Percentiles rank a stretch among this genome's conserved stretches.
Evolutionary conservation across 345 rosid genomes (phyloP).

Genomic region (Arabis alpina): DNA sequence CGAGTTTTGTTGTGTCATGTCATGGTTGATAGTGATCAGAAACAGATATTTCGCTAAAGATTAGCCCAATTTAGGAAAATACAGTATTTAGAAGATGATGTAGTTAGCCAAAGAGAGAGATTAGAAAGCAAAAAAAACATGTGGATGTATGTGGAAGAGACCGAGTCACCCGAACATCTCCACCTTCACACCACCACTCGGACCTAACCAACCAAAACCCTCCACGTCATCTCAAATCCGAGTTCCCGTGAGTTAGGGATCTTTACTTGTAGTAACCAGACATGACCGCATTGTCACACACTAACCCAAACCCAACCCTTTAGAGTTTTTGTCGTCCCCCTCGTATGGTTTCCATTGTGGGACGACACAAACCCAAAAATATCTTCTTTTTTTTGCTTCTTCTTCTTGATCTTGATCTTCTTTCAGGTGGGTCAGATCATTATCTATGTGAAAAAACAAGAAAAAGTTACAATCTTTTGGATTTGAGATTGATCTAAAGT

Average conservation of each 20-base stretch:
- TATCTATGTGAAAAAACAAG: background rate
- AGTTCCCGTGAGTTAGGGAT: constrained; percentile 44
- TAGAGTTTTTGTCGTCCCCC: constrained; percentile 40
- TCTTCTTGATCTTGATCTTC: constrained; percentile 27
- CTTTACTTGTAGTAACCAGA: constrained; percentile 43
- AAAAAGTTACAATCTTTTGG: constrained; percentile 8
- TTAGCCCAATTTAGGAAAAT: constrained; percentile 31
- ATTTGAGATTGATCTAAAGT: constrained; percentile 19
- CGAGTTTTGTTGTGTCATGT: constrained; percentile 15
- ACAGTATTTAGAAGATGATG: constrained; percentile 9
- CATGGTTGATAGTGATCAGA: constrained; percentile 27
- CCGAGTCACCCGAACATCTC: constrained; percentile 41
- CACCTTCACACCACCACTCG: constrained; percentile 29
- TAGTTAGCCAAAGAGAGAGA: constrained; percentile 30
- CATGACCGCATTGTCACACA: constrained; percentile 36
- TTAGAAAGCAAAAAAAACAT: constrained; percentile 14
- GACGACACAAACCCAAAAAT: constrained; percentile 37
- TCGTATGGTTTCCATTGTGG: constrained; percentile 44
- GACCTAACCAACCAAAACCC: constrained; percentile 38
- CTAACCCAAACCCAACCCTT: constrained; percentile 12
- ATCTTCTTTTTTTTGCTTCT: constrained; percentile 20
- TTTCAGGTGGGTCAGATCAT: constrained; percentile 28
- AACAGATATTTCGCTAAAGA: constrained; percentile 37
- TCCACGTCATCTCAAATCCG: constrained; percentile 36
- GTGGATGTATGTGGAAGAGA: constrained; percentile 39